Evolutionary conservation across 2,329 filamentous ascomycete genomes (phyloP).

Genomic region (Ophiostoma sp.): DNA sequence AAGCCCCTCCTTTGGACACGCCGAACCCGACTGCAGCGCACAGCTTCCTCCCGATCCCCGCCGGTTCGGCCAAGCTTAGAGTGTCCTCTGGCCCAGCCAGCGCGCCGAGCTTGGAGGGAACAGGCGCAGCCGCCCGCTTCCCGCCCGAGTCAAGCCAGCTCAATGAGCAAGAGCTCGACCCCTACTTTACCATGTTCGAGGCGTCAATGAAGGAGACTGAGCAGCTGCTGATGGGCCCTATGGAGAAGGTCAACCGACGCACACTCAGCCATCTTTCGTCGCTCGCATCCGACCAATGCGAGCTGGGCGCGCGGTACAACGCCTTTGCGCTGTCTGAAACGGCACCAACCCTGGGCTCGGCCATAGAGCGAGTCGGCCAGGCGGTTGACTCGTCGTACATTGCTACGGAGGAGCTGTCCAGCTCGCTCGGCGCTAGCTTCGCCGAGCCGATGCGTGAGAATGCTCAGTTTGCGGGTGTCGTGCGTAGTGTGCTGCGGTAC

Average conservation of each 20-base stretch:
- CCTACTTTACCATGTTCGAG: constrained; percentile 93
- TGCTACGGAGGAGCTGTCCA: constrained; percentile 84
- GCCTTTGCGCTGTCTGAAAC: constrained; percentile 93
- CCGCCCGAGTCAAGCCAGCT: constrained; percentile 71
- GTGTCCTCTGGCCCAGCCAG: constrained; percentile 38
- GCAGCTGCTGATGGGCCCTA: constrained; percentile 77
- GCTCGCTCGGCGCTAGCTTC: constrained; percentile 83
- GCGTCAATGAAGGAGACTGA: constrained; percentile 88
- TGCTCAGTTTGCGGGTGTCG: constrained; percentile 92
- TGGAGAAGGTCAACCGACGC: constrained; percentile 93
- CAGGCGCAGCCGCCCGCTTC: constrained; percentile 52
- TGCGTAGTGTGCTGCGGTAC: constrained; percentile 81
- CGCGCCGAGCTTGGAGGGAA: constrained; percentile 14
- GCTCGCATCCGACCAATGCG: constrained; percentile 80
- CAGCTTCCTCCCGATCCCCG: constrained; percentile 78
- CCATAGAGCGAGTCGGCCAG: constrained; percentile 91
- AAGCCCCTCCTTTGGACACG: constrained; percentile 89
- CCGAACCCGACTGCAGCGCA: constrained; percentile 89
- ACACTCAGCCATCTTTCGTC: constrained; percentile 80
- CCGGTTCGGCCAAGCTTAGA: constrained; percentile 79
- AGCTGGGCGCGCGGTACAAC: constrained; percentile 93
- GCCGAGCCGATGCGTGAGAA: constrained; percentile 97
- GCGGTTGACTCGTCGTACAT: constrained; percentile 95
- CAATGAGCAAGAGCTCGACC: constrained; percentile 85
- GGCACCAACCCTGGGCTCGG: constrained; percentile 78